Base-by-base conservation (phyloP, 345 rosid species). In the Linum tenue region DNA sequence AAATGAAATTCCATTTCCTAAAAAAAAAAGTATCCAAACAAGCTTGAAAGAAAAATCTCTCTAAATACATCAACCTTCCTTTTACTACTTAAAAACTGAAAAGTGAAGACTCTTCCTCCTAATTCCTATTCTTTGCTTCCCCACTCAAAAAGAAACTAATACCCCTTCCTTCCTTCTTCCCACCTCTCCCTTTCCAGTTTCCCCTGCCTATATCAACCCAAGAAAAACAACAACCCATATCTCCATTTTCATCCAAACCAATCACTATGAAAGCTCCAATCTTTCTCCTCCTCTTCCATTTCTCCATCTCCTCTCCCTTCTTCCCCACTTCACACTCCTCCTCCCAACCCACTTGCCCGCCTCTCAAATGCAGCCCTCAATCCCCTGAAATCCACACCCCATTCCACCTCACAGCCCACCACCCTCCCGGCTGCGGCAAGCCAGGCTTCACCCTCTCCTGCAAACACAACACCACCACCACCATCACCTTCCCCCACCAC, bases 381-480 rank as follows among this genome's bases (percentile, higher is more conserved):
- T 59, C 70, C 56, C 74, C 84, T 3, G 79, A 44, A n/a, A 74
- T 86, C 69, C 82, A 16, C 44, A 79, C 70, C 66, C 92, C 92
- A 42, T 86, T 82, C 76, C 40, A 69, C 51, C 56, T 67, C 10
- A 56, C 58, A 67, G 31, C 61, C 56, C 78, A 53, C 55, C 75
- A 56, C 35, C 63, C 80, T 1, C 69, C 53, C 37, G 31, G 65
- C 66, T 76, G 69, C 10, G 79, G 75, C 44, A 40, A 7, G 36
- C 68, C 79, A 2, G 78, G 80, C 59, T 84, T 82, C 56, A 70
- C 77, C 66, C 83, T 84, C 58, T 44, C 56, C 17, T 86, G 92
- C 78, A 71, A 51, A 55, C 72, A 72, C 31, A 86, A 79, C 78
- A 66, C 72, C 61, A 82, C 92, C n/a, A n/a, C n/a, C 56, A 39